phyloP scores from a whole-genome alignment of 164 flowering plant genomes.

The Chimonanthus salicifolius region DNA sequence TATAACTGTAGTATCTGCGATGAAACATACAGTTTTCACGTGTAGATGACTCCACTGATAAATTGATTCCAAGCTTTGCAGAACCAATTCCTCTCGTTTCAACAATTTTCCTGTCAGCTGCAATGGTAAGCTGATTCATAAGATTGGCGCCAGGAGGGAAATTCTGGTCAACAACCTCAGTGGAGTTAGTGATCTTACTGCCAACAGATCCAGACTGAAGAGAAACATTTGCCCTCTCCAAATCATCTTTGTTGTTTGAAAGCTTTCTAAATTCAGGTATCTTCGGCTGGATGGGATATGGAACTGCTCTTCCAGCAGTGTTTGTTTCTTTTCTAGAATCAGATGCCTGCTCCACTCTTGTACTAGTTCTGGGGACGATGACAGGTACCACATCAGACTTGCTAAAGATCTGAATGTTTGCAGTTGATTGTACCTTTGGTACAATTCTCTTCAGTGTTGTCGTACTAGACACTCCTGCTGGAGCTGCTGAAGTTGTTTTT shows the following conservation, averaged over 20 bases:
- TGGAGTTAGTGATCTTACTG: conserved; percentile 32
- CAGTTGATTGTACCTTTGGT: conserved; percentile 41
- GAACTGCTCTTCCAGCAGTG: conserved; percentile 43
- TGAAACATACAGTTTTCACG: conserved; percentile 48
- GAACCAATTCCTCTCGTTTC: conserved; percentile 39
- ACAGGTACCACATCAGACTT: conserved; percentile 75
- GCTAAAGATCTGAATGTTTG: conserved; percentile 37
- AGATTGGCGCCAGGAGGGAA: conserved; percentile 30
- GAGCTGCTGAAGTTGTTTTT: conserved; percentile 30
- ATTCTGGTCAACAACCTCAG: conserved; percentile 36
- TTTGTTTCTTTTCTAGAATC: conserved; percentile 63
- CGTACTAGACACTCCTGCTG: conserved; percentile 35
- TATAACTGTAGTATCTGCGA: background rate
- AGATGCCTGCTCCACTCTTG: conserved; percentile 23
- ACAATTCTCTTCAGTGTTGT: conserved; percentile 45
- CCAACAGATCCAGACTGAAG: conserved; percentile 31
- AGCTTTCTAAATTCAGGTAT: conserved; percentile 45
- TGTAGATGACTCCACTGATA: conserved; percentile 37
- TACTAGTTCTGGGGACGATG: conserved; percentile 31
- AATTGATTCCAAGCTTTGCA: conserved; percentile 32
- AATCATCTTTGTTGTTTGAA: conserved; percentile 46
- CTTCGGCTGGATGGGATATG: conserved; percentile 51
- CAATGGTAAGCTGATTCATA: conserved; percentile 22
- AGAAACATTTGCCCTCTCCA: conserved; percentile 34
- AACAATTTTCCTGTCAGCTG: conserved; percentile 37